phyloP scores from a whole-genome alignment of 257 asterid species.

The Ligustrum vulgare region DNA sequence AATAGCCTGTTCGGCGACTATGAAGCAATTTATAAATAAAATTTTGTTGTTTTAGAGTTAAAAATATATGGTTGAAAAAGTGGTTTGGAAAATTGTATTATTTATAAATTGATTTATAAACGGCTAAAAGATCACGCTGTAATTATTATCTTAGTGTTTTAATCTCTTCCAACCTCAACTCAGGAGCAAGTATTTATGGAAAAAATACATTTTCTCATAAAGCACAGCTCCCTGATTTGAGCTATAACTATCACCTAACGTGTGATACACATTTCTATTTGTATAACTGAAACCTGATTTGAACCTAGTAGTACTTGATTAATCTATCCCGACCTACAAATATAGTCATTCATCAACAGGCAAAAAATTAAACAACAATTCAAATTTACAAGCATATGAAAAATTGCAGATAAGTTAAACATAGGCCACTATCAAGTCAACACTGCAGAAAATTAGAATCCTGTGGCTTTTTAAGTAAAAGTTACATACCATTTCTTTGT shows the following conservation, averaged over 20 bases:
- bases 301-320: slow-evolving; percentile 7
- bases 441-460: slow-evolving; percentile 4
- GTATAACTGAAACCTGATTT: background rate
- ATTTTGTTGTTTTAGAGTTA: too few relatives aligned
- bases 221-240: slow-evolving; percentile 4
- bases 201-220: background rate
- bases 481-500: slow-evolving; percentile 76
- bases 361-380: background rate
- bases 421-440: slow-evolving; percentile 12
- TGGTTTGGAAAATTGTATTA: too few relatives aligned
- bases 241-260: background rate
- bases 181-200: background rate
- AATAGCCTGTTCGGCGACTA: background rate
- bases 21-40: too few relatives aligned
- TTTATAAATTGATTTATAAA: too few relatives aligned
- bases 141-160: background rate
- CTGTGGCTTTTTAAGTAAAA: slow-evolving; percentile 18
- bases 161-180: background rate
- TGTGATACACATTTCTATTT: background rate
- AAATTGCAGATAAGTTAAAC: slow-evolving; percentile 9
- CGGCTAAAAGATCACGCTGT: too few relatives aligned
- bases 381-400: slow-evolving; percentile 2
- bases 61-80: too few relatives aligned
- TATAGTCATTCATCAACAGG: slow-evolving; percentile 15
- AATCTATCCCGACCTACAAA: background rate